Conservation (phyloP, 164 flowering plant genomes). For the Stephania cephalantha region DNA sequence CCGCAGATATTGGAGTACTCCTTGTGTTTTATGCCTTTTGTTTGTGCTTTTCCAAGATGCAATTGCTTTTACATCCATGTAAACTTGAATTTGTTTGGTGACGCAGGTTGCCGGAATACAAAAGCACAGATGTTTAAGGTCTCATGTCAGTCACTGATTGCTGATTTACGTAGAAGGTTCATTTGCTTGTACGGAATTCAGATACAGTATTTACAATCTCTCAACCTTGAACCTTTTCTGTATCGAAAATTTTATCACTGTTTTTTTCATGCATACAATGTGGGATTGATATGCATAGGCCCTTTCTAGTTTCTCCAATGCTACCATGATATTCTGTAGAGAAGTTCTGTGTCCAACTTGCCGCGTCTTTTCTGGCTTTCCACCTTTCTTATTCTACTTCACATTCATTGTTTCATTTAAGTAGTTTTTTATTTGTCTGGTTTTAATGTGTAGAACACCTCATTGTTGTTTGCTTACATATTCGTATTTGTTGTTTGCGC, state of each 20-base stretch:
- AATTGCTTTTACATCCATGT: background rate
- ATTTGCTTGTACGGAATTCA: background rate
- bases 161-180: background rate
- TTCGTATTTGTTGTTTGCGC: background rate
- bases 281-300: background rate
- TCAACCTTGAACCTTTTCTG: background rate
- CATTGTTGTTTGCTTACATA: background rate
- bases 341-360: background rate
- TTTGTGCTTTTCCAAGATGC: background rate
- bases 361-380: background rate
- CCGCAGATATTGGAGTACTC: background rate
- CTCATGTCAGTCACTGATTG: background rate
- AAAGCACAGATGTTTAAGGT: background rate
- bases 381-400: background rate
- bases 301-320: too few relatives aligned
- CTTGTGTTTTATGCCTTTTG: background rate
- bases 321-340: background rate
- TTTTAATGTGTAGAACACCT: background rate
- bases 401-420: too few relatives aligned
- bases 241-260: too few relatives aligned
- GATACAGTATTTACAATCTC: background rate
- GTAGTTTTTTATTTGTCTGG: background rate
- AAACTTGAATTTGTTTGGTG: too few relatives aligned
- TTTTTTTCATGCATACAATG: background rate
- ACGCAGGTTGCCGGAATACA: background rate